Conservation (phyloP, 2,329 filamentous ascomycete species). For the Coleophoma crateriformis region DNA sequence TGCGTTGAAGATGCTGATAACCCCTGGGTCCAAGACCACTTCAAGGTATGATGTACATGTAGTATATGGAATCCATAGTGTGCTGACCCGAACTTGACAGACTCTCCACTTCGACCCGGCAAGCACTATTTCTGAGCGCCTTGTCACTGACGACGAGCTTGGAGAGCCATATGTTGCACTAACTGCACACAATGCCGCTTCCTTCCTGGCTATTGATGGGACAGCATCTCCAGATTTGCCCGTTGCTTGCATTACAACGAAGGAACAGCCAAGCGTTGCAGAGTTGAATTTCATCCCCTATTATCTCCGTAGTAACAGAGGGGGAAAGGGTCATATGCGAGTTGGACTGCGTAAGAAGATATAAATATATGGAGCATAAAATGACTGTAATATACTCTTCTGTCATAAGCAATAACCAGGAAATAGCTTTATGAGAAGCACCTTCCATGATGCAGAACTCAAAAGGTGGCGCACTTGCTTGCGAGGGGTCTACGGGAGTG, state of each 20-base stretch:
- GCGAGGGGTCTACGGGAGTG: no score
- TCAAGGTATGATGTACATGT: constrained; percentile 30
- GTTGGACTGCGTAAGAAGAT: constrained; percentile 1
- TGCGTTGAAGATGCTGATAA: constrained; percentile 57
- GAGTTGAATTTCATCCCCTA: constrained; percentile 47
- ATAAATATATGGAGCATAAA: no score
- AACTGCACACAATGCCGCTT: constrained; percentile 12
- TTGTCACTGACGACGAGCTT: constrained; percentile 2
- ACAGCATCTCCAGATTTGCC: constrained; percentile 3
- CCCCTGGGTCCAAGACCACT: constrained; percentile 47
- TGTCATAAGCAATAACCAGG: no score
- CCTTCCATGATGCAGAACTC: no score
- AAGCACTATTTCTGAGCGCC: constrained; percentile 9
- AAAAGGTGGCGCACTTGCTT: no score
- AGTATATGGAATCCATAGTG: not conserved
- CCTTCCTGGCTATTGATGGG: constrained; percentile 5
- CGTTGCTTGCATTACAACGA: not conserved
- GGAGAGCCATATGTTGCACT: constrained; percentile 16
- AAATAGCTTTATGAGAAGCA: no score
- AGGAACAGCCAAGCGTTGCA: constrained; percentile 18
- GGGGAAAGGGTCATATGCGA: constrained; percentile 29
- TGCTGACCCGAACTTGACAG: not conserved
- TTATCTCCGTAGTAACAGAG: constrained; percentile 47
- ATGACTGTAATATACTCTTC: no score
- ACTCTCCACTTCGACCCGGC: constrained; percentile 13